Base-by-base conservation (phyloP, 768 basidiomycete genomes). In the Pholiota molesta region DNA sequence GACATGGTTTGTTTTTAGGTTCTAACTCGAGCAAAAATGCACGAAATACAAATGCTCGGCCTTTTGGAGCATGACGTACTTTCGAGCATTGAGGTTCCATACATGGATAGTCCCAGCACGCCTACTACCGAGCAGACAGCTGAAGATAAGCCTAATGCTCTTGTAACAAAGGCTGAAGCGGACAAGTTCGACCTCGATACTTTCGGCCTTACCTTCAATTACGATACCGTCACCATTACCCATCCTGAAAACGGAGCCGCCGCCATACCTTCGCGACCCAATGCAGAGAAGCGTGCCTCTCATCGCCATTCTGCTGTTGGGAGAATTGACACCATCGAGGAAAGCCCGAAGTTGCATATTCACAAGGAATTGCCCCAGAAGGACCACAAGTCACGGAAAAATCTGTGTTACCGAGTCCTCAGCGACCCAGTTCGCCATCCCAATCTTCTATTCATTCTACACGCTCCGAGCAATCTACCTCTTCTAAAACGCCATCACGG, bases 1-100 rank as follows among this genome's bases (percentile, higher is more conserved):
- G n/a, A 57, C 51, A 21, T 51, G 53, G 39, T 28, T 63, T 52
- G 66, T 54, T 31, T 31, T 17, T 42, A 95, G 97, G 62, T 99
- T 98, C 71, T 98, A 26, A 90, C 94, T 5, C 87, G 97, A 31
- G 95, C 92, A n/a, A 93, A 94, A 77, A 97, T 97, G 94, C 93
- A 95, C 68, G 93, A 96, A 71, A 94, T 97, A 40, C 92, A 97
- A 70, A 96, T 94, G 92, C 83, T 97, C 1, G 96, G 96, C 6
- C 78, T 97, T 9, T 79, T 97, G 47, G 95, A 95, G 66, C 92
- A 96, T 66, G 95, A 97, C 67, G 89, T 97, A 31, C 86, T 94
- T 21, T 89, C 93, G 5, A 90, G 89, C 64, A 95, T 97, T 62
- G 91, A 92, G 64, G 86, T 97, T 13, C 95, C 96, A 1, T 90